Percentiles rank a stretch among this genome's conserved stretches.
Evolutionary conservation across 78 protist species (phyloP).

Genomic region (Dictyostelium brefeldianum): DNA sequence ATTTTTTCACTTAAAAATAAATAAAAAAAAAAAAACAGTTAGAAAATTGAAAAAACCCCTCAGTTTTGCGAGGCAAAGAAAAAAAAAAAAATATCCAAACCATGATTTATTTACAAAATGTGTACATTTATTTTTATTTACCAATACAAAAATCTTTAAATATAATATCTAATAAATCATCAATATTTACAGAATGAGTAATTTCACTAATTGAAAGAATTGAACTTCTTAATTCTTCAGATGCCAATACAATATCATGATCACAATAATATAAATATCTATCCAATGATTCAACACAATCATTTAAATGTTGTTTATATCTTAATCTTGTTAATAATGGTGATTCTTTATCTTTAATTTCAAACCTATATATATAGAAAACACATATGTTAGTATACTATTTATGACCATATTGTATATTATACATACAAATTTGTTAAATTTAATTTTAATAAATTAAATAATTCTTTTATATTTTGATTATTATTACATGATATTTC

Average conservation of each 20-base stretch:
- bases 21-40: too few species aligned
- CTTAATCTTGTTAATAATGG: conserved; percentile 79
- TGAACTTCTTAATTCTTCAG: conserved; percentile 88
- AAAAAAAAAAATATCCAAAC: too few species aligned
- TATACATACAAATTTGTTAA: conserved; percentile 22
- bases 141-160: conserved; percentile 95
- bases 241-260: conserved; percentile 68
- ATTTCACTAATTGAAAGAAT: conserved; percentile 67
- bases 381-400: not conserved
- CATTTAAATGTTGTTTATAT: conserved; percentile 65
- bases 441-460: not conserved
- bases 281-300: conserved; percentile 68
- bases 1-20: too few species aligned
- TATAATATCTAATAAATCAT: conserved; percentile 89
- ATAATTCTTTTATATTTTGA: conserved; percentile 12
- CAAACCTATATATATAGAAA: conserved; percentile 7
- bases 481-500: conserved; percentile 45
- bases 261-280: conserved; percentile 41
- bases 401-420: not conserved
- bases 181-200: conserved; percentile 85
- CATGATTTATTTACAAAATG: conserved; percentile 34
- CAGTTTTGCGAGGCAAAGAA: too few species aligned
- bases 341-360: conserved; percentile 41
- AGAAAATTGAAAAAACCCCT: too few species aligned
- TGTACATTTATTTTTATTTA: too few species aligned